phyloP scores from a whole-genome alignment of 2,329 filamentous ascomycete genomes.

The Alternaria rosae region DNA sequence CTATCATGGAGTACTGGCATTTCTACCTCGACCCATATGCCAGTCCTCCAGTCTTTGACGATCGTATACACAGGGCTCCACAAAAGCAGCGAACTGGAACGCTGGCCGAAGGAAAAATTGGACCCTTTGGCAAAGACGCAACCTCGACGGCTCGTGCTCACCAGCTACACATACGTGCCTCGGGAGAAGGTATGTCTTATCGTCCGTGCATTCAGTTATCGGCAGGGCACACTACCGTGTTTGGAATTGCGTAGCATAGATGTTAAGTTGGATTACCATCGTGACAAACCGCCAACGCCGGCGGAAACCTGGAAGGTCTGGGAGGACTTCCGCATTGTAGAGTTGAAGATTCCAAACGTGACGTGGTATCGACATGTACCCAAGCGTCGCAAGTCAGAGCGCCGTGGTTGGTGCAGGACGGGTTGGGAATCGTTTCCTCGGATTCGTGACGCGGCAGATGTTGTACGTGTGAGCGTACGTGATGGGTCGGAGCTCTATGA shows the following conservation, averaged over 20 bases:
- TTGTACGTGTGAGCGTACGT: not conserved
- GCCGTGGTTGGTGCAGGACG: not conserved
- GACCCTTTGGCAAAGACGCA: not conserved
- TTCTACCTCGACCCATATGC: not conserved
- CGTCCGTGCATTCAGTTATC: not conserved
- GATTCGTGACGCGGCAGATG: not conserved
- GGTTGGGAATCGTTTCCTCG: not conserved
- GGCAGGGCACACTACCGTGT: not conserved
- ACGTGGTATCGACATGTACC: not conserved
- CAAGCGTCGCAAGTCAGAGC: not conserved
- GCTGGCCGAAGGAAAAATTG: not conserved
- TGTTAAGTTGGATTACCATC: not conserved
- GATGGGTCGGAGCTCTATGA: not conserved
- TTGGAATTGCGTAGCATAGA: not conserved
- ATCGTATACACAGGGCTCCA: not conserved
- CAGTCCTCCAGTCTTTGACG: not conserved
- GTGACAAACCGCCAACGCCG: not conserved
- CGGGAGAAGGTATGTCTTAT: not conserved
- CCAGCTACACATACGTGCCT: not conserved
- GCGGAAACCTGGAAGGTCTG: not conserved
- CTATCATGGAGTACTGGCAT: not conserved
- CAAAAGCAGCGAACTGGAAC: not conserved
- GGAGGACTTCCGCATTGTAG: not conserved
- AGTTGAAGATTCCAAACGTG: not conserved
- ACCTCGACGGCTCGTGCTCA: not conserved